A percentile compares a stretch with the other conserved stretches of the same genome.
phyloP scores from a whole-genome alignment of 768 basidiomycete species.

The Candolleomyces aberdarensis region DNA sequence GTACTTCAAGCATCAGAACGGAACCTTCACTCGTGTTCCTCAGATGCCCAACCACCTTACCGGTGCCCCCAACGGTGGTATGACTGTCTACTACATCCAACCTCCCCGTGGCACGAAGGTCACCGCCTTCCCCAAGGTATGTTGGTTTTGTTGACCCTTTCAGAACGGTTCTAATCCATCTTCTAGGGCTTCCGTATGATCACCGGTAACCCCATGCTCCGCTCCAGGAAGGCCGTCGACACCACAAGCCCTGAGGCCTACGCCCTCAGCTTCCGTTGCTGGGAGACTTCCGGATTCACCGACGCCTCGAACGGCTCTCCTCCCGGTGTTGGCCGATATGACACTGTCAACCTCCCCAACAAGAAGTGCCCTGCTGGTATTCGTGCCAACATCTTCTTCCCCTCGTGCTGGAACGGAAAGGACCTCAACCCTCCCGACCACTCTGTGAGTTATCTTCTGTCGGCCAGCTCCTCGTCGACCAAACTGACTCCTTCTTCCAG shows the following conservation, averaged over 20 bases:
- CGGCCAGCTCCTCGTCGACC: neutral
- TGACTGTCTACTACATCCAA: conserved; percentile 12
- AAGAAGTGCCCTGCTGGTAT: conserved; percentile 9
- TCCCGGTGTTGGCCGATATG: conserved; percentile 10
- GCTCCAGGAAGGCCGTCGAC: conserved; percentile 2
- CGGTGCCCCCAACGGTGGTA: conserved; percentile 9
- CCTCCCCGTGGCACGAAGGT: conserved; percentile 7
- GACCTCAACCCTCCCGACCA: conserved; percentile 10
- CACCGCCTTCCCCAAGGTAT: conserved; percentile 7
- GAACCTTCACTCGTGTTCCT: conserved; percentile 8
- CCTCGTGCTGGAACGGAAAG: conserved; percentile 12
- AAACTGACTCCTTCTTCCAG: neutral
- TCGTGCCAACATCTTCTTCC: conserved; percentile 12
- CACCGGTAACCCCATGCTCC: conserved; percentile 11
- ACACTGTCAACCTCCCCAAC: conserved; percentile 10
- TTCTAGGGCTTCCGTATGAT: conserved; percentile 12
- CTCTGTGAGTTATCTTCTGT: neutral
- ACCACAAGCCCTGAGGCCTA: conserved; percentile 9
- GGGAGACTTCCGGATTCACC: conserved; percentile 10
- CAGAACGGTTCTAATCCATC: neutral
- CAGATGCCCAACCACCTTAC: conserved; percentile 10
- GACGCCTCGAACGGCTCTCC: conserved; percentile 11
- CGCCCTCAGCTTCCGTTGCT: conserved; percentile 9
- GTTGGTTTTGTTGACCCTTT: neutral
- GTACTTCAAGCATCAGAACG: conserved; percentile 8